phyloP scores from a whole-genome alignment of 2,329 filamentous ascomycete species.

The Exophiala oligosperma region DNA sequence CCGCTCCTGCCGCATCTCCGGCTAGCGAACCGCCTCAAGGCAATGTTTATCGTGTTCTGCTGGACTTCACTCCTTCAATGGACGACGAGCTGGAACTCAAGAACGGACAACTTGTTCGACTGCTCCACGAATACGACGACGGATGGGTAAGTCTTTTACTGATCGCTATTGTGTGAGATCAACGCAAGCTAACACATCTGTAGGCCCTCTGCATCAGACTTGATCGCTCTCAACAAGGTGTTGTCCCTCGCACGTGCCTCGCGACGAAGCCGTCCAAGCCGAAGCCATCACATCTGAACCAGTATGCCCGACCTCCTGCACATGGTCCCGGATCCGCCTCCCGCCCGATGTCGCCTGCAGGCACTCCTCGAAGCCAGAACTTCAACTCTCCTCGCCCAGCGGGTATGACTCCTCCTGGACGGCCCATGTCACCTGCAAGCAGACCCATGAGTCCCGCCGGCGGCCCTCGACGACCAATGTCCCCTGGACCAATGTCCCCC shows the following conservation, averaged over 20 bases:
- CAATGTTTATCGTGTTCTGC: slow-evolving; percentile 86
- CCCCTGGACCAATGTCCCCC: slow-evolving; percentile 6
- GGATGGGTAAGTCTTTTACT: slow-evolving; percentile 74
- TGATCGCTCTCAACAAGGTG: slow-evolving; percentile 88
- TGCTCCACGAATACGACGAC: slow-evolving; percentile 96
- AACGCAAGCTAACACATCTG: slow-evolving; percentile 34
- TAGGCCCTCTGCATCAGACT: slow-evolving; percentile 88
- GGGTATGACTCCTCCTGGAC: slow-evolving; percentile 31
- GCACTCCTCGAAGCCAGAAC: slow-evolving; percentile 17
- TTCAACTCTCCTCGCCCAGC: slow-evolving; percentile 32
- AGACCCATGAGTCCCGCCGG: slow-evolving; percentile 47
- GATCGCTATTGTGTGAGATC: no score
- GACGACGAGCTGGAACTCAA: slow-evolving; percentile 84
- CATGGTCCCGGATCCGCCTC: slow-evolving; percentile 29
- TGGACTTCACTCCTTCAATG: slow-evolving; percentile 91
- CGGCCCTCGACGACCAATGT: slow-evolving; percentile 29
- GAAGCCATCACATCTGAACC: slow-evolving; percentile 60
- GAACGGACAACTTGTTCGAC: slow-evolving; percentile 78
- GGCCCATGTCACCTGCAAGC: slow-evolving; percentile 34
- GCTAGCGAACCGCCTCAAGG: slow-evolving; percentile 47
- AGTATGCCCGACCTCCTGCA: slow-evolving; percentile 46
- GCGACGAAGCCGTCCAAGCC: slow-evolving; percentile 91
- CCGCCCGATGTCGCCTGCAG: slow-evolving; percentile 29
- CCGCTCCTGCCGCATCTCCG: slow-evolving; percentile 50
- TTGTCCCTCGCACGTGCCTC: slow-evolving; percentile 88